A percentile compares a stretch with the other conserved stretches of the same genome.
Evolutionary conservation across 2,329 filamentous ascomycete genomes (phyloP).

Genomic region (Pseudogymnoascus sp.): DNA sequence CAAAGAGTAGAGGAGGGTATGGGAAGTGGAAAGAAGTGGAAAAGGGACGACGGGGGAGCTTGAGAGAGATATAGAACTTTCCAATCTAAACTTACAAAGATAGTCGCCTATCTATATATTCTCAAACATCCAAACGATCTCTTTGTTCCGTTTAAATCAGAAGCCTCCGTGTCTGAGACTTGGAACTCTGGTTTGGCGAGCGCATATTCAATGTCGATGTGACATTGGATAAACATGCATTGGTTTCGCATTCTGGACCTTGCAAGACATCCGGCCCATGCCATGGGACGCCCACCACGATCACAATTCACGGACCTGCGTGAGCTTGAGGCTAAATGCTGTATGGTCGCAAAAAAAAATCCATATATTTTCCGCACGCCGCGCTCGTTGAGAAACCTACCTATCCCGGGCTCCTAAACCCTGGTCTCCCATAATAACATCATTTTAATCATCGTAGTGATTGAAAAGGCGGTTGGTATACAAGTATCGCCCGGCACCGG

Average conservation of each 20-base stretch:
- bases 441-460: not conserved
- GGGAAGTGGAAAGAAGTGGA: not conserved
- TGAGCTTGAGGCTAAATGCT: not conserved
- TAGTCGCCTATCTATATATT: not conserved
- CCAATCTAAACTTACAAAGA: slow-evolving; percentile 2
- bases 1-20: not conserved
- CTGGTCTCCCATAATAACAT: not conserved
- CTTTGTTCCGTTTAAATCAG: not conserved
- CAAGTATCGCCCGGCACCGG: not conserved
- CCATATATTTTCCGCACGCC: slow-evolving; percentile 5
- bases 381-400: not conserved
- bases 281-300: not conserved
- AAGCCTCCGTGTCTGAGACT: not conserved
- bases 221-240: not conserved
- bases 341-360: not conserved
- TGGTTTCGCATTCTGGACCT: not conserved
- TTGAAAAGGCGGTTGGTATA: not conserved
- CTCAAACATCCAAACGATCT: not conserved
- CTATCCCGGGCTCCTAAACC: not conserved
- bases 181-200: not conserved
- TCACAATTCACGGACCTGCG: not conserved
- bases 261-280: not conserved
- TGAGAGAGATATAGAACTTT: not conserved
- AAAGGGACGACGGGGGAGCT: not conserved
- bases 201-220: not conserved